These are phyloP conservation scores for Penicillium sp. DNA, from an alignment of 2,329 filamentous ascomycete genomes.

Conservation along the genomic window DNA sequence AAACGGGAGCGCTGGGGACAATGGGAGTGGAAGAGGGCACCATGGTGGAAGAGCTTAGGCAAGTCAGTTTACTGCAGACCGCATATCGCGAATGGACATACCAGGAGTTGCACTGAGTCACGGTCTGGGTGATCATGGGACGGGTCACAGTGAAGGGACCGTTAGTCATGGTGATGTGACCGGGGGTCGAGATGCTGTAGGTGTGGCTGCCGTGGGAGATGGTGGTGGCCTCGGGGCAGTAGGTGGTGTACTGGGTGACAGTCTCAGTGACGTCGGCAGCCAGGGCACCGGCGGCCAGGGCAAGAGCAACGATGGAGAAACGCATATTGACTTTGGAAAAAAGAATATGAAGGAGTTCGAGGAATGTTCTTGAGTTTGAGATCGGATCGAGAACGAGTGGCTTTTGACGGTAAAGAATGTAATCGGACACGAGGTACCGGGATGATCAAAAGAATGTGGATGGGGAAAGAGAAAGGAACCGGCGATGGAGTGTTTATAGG, in stretches of 20 bases:
- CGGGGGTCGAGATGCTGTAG: constrained; percentile 67
- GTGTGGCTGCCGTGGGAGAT: constrained; percentile 64
- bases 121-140: constrained; percentile 53
- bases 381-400: constrained; percentile 12
- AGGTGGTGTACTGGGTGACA: constrained; percentile 66
- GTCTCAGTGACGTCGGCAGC: constrained; percentile 57
- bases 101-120: constrained; percentile 47
- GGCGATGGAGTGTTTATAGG: constrained; percentile 13
- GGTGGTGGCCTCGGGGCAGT: constrained; percentile 66
- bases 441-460: constrained; percentile 18
- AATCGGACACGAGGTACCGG: constrained; percentile 21
- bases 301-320: constrained; percentile 46
- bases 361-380: constrained; percentile 15
- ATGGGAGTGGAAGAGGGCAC: constrained; percentile 19
- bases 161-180: constrained; percentile 68
- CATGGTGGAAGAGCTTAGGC: constrained; percentile 23
- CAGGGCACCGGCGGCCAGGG: constrained; percentile 37
- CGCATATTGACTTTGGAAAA: constrained; percentile 45
- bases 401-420: constrained; percentile 21
- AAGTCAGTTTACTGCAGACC: constrained; percentile 2
- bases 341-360: constrained; percentile 6
- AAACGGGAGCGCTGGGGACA: constrained; percentile 11
- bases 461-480: constrained; percentile 11
- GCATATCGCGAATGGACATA: constrained; percentile 19
- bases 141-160: constrained; percentile 66